Evolutionary conservation across 352 stramenopile species (phyloP).

Genomic region (Globisporangium irregulare): DNA sequence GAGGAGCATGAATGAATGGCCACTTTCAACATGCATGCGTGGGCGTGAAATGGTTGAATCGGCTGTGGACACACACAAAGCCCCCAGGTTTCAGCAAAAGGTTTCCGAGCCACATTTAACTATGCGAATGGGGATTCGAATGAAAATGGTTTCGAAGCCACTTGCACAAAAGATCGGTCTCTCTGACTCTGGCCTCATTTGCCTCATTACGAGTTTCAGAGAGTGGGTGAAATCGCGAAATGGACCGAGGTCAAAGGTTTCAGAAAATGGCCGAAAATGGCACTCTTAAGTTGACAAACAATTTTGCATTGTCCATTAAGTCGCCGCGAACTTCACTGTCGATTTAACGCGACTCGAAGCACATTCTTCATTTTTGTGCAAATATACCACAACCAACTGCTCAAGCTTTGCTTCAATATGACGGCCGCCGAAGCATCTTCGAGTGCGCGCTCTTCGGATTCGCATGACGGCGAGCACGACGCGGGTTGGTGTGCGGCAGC

Average conservation of each 20-base stretch:
- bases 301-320: background rate
- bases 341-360: background rate
- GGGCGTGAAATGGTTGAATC: background rate
- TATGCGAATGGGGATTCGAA: background rate
- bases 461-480: slow-evolving; percentile 10
- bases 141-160: background rate
- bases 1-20: background rate
- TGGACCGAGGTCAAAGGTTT: background rate
- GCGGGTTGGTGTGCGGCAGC: slow-evolving; percentile 17
- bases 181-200: no score
- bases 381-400: background rate
- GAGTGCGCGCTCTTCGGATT: background rate
- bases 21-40: background rate
- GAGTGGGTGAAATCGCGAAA: background rate
- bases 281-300: background rate
- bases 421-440: background rate
- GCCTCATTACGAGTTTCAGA: background rate
- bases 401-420: background rate
- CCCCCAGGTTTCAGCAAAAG: background rate
- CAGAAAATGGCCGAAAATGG: background rate
- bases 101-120: background rate
- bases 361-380: background rate
- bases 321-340: background rate
- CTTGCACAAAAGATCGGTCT: background rate
- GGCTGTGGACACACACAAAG: background rate